Evolutionary conservation across 1,139 yeast species (phyloP).

Genomic region (Blastobotrys elegans): DNA sequence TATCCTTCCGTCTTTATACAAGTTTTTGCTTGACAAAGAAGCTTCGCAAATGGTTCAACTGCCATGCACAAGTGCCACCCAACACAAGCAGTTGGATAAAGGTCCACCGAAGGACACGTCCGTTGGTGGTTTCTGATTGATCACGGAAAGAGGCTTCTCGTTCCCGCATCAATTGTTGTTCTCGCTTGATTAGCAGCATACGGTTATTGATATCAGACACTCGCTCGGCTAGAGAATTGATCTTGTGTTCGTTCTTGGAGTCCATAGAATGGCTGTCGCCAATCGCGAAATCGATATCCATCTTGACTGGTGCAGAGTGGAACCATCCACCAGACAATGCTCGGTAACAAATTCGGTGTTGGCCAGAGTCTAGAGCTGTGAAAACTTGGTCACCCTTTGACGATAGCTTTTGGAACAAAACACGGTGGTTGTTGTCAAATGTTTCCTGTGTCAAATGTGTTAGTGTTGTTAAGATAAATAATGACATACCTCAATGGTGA

Average conservation of each 20-base stretch:
- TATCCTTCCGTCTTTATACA: constrained; percentile 34
- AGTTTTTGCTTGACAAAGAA: constrained; percentile 65
- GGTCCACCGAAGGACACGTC: constrained; percentile 62
- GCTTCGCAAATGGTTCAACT: constrained; percentile 54
- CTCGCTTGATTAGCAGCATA: constrained; percentile 53
- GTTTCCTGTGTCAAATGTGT: constrained; percentile 41
- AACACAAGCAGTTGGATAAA: constrained; percentile 54
- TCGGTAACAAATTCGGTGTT: constrained; percentile 65
- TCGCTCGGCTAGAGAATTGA: constrained; percentile 48
- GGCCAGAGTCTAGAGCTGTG: constrained; percentile 66
- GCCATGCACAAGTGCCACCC: constrained; percentile 61
- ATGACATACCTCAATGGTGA: constrained; percentile 45
- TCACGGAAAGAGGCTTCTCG: constrained; percentile 68
- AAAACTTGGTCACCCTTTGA: constrained; percentile 63
- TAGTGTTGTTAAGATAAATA: too few species aligned
- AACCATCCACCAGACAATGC: constrained; percentile 61
- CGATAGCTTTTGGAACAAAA: constrained; percentile 57
- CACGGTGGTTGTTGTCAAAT: constrained; percentile 63
- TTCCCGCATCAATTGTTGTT: constrained; percentile 62
- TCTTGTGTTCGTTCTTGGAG: constrained; percentile 45
- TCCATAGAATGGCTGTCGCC: constrained; percentile 53
- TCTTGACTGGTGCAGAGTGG: constrained; percentile 44
- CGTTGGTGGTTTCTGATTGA: constrained; percentile 59
- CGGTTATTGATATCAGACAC: constrained; percentile 51
- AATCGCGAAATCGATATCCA: constrained; percentile 45